Evolutionary conservation across 2,329 filamentous ascomycete genomes (phyloP).

Genomic region (Penicillium sp.): DNA sequence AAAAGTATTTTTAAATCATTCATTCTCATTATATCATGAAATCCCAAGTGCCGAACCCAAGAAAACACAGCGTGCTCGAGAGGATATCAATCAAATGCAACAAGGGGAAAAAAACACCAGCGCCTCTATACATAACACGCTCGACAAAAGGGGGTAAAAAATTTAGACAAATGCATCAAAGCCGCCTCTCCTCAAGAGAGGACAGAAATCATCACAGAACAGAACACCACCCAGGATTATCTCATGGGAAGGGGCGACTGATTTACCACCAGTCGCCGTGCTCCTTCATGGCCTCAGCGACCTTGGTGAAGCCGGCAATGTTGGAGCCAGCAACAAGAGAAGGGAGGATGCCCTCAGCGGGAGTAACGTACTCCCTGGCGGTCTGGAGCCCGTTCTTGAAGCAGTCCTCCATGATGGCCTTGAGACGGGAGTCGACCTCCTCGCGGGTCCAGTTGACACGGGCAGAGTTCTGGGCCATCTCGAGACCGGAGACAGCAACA

Average conservation of each 20-base stretch:
- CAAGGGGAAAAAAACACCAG: constrained; percentile 24
- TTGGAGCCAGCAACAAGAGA: constrained; percentile 90
- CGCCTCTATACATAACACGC: constrained; percentile 33
- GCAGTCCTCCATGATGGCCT: constrained; percentile 90
- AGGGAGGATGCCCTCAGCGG: constrained; percentile 77
- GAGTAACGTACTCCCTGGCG: constrained; percentile 79
- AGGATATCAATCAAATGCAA: constrained; percentile 29
- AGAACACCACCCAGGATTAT: constrained; percentile 1
- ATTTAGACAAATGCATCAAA: constrained; percentile 20
- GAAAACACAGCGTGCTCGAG: constrained; percentile 19
- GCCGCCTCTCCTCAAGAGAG: constrained; percentile 9
- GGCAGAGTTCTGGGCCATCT: constrained; percentile 98
- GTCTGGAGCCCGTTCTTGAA: constrained; percentile 87
- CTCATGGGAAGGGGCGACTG: constrained; percentile 1
- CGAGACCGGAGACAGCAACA: constrained; percentile 92
- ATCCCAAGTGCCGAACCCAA: constrained; percentile 17
- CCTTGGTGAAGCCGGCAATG: constrained; percentile 97
- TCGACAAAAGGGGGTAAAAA: constrained; percentile 20
- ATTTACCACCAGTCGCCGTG: constrained; percentile 86
- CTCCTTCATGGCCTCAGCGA: constrained; percentile 87
- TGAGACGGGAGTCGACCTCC: constrained; percentile 87
- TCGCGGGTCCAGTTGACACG: constrained; percentile 80
- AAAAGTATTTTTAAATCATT: constrained; percentile 15
- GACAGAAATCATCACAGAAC: constrained; percentile 17
- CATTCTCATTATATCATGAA: constrained; percentile 29